A percentile compares a stretch with the other conserved stretches of the same genome.
phyloP scores from a whole-genome alignment of 805 yeast species.

The Torulaspora maleeae region DNA sequence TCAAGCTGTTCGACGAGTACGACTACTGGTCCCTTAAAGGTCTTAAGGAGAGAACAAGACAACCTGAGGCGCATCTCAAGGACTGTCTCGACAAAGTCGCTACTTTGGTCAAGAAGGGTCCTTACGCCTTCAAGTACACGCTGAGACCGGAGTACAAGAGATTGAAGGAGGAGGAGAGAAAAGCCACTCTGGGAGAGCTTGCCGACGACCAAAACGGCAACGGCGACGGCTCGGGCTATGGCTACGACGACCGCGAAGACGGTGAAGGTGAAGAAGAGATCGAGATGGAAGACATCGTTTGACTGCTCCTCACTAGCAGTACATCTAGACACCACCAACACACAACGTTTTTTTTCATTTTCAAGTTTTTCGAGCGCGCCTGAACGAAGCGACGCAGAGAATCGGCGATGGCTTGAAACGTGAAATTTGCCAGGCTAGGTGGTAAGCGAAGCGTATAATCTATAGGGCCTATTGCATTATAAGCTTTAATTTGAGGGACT shows the following conservation, averaged over 20 bases:
- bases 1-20: slow-evolving; percentile 86
- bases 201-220: slow-evolving; percentile 29
- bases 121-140: slow-evolving; percentile 88
- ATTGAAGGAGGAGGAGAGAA: slow-evolving; percentile 70
- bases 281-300: slow-evolving; percentile 68
- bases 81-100: slow-evolving; percentile 91
- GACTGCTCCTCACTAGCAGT: background rate
- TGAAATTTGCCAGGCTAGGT: slow-evolving; percentile 2
- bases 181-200: slow-evolving; percentile 54
- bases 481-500: background rate
- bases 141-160: slow-evolving; percentile 85
- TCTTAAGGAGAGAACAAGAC: slow-evolving; percentile 85
- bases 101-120: slow-evolving; percentile 84
- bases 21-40: slow-evolving; percentile 97
- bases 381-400: background rate
- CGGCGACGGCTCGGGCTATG: slow-evolving; percentile 11
- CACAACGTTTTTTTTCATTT: background rate
- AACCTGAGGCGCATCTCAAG: slow-evolving; percentile 89
- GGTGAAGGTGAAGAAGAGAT: slow-evolving; percentile 63
- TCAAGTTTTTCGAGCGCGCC: background rate
- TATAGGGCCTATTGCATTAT: background rate
- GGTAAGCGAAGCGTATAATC: background rate
- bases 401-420: background rate
- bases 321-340: slow-evolving; percentile 2
- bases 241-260: slow-evolving; percentile 27